Conservation (phyloP, 331 rosid species). For the Dryas integrifolia region DNA sequence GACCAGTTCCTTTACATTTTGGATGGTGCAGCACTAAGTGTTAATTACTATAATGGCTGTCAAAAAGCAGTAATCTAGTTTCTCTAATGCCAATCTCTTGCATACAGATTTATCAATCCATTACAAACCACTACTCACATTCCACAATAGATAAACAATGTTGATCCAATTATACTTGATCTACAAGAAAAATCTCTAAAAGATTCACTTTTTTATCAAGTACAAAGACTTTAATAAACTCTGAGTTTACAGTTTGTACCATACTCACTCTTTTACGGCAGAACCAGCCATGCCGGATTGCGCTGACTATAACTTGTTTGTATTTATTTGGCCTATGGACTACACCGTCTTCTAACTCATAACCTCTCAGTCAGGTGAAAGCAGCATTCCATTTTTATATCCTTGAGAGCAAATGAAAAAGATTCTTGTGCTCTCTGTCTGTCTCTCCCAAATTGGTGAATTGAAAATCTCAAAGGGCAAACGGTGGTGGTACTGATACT, state of each 20-base stretch:
- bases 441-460: neutral
- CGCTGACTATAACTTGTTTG: constrained; percentile 9
- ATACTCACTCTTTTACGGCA: too few relatives aligned
- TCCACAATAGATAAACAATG: neutral
- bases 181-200: too few relatives aligned
- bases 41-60: neutral
- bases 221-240: too few relatives aligned
- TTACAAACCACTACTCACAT: neutral
- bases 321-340: neutral
- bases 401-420: neutral
- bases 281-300: too few relatives aligned
- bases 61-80: too few relatives aligned
- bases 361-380: neutral
- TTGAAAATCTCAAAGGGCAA: constrained; percentile 16
- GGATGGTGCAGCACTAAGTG: neutral
- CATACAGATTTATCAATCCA: neutral
- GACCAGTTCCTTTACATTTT: too few relatives aligned
- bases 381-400: neutral
- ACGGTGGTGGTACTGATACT: neutral
- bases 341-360: too few relatives aligned
- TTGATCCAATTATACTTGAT: neutral
- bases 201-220: too few relatives aligned
- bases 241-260: too few relatives aligned
- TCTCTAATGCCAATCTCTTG: too few relatives aligned
- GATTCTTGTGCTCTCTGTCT: neutral